Conservation (phyloP, 345 rosid genomes). For the Linum tenue region DNA sequence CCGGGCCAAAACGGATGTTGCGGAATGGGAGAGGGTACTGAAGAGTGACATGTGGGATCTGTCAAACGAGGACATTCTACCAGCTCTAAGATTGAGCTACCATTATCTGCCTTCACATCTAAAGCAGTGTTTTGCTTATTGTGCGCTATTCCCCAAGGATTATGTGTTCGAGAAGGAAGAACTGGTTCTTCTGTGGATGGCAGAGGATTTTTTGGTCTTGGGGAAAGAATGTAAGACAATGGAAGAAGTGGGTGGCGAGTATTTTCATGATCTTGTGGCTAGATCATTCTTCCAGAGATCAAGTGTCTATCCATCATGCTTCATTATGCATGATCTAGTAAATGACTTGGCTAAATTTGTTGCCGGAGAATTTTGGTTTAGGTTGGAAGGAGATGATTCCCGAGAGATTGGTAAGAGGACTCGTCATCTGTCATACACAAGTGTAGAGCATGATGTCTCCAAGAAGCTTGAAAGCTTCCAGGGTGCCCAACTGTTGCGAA, state of each 20-base stretch:
- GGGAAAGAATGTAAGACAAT: neutral
- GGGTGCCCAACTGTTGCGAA: neutral
- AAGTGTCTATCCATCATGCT: neutral
- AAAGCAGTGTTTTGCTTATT: constrained; percentile 7
- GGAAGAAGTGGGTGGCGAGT: neutral
- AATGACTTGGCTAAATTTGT: constrained; percentile 1
- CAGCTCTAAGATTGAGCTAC: constrained; percentile 5
- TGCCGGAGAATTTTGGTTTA: constrained; percentile 1
- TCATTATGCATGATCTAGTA: constrained; percentile 6
- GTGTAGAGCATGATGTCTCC: neutral
- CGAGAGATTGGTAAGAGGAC: neutral
- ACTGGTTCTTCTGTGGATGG: neutral
- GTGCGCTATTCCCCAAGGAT: neutral
- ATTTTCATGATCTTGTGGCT: neutral
- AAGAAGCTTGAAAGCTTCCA: neutral
- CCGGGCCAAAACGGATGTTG: neutral
- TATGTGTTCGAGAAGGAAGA: neutral
- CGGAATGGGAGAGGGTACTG: neutral
- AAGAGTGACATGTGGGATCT: neutral
- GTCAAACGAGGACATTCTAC: neutral
- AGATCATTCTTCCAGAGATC: constrained; percentile 4
- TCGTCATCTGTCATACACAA: constrained; percentile 1
- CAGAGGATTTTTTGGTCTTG: neutral
- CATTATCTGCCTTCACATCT: constrained; percentile 4
- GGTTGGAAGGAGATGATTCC: neutral